Evolutionary conservation across 805 yeast genomes (phyloP).

Genomic region (Monosporozyma solicola): DNA sequence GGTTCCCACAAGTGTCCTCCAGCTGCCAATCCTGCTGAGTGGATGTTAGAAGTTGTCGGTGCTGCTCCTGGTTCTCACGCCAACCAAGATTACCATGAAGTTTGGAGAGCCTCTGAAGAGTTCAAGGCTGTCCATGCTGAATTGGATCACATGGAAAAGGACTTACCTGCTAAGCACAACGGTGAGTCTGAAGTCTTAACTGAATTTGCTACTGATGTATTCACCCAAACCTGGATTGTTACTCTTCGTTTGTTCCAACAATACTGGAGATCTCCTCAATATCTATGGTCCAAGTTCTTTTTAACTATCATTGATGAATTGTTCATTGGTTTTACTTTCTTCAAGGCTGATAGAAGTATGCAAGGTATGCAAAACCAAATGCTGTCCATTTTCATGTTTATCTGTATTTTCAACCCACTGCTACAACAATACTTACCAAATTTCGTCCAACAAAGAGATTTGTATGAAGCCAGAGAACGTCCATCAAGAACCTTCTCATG

Average conservation of each 20-base stretch:
- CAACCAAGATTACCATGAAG: slow-evolving; percentile 61
- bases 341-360: slow-evolving; percentile 51
- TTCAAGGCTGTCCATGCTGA: slow-evolving; percentile 49
- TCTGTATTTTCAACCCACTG: slow-evolving; percentile 46
- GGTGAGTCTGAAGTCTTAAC: slow-evolving; percentile 29
- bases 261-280: slow-evolving; percentile 59
- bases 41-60: slow-evolving; percentile 85
- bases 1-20: slow-evolving; percentile 63
- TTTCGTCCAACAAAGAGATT: slow-evolving; percentile 51
- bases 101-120: slow-evolving; percentile 67
- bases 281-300: slow-evolving; percentile 49
- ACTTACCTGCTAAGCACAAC: slow-evolving; percentile 35
- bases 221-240: slow-evolving; percentile 38
- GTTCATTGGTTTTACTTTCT: slow-evolving; percentile 69
- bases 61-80: slow-evolving; percentile 78
- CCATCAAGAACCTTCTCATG: slow-evolving; percentile 66
- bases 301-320: slow-evolving; percentile 48
- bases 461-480: slow-evolving; percentile 66
- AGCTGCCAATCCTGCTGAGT: slow-evolving; percentile 79
- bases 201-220: slow-evolving; percentile 38
- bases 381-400: slow-evolving; percentile 66
- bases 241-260: slow-evolving; percentile 52
- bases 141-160: slow-evolving; percentile 55
- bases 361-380: slow-evolving; percentile 78
- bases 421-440: slow-evolving; percentile 56